Conservation (phyloP, 495 filamentous ascomycete genomes). For the Xeromyces bisporus region DNA sequence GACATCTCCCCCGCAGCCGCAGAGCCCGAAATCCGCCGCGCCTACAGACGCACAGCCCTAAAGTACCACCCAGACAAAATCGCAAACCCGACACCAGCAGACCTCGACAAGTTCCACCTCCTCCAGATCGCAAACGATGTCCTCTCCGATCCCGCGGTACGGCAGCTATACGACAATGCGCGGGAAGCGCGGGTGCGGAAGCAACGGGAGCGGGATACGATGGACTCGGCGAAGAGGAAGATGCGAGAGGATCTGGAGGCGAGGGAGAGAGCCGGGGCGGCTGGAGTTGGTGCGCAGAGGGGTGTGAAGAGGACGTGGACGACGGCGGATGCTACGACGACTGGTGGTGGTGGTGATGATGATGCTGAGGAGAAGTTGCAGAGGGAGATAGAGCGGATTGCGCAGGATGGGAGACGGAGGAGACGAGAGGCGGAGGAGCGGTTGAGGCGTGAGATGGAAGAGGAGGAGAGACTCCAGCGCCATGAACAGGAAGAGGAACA, state of each 20-base stretch:
- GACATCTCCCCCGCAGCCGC: slow-evolving; percentile 44
- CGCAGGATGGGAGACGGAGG: slow-evolving; percentile 43
- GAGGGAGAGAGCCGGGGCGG: slow-evolving; percentile 33
- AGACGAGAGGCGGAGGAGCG: slow-evolving; percentile 33
- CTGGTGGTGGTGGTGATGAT: slow-evolving; percentile 25
- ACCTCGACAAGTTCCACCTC: slow-evolving; percentile 58
- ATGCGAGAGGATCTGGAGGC: slow-evolving; percentile 66
- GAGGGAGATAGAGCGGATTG: slow-evolving; percentile 42
- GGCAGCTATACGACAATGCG: slow-evolving; percentile 52
- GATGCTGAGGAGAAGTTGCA: slow-evolving; percentile 41
- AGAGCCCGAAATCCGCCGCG: slow-evolving; percentile 60
- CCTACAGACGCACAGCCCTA: slow-evolving; percentile 75
- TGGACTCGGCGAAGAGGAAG: slow-evolving; percentile 46
- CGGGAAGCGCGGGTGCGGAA: slow-evolving; percentile 43
- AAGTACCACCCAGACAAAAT: slow-evolving; percentile 84
- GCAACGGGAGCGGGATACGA: slow-evolving; percentile 44
- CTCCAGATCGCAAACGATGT: slow-evolving; percentile 58
- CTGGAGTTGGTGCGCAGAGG: slow-evolving; percentile 9
- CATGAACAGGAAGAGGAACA: slow-evolving; percentile 22
- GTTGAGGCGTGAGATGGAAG: slow-evolving; percentile 31
- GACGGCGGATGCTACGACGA: slow-evolving; percentile 6
- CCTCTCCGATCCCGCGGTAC: slow-evolving; percentile 42
- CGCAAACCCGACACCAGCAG: slow-evolving; percentile 34
- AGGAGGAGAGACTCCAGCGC: slow-evolving; percentile 25
- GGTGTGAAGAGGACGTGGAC: slow-evolving; percentile 34